Base-by-base conservation (phyloP, 2,329 filamentous ascomycete genomes). In the Akanthomyces muscarius region DNA sequence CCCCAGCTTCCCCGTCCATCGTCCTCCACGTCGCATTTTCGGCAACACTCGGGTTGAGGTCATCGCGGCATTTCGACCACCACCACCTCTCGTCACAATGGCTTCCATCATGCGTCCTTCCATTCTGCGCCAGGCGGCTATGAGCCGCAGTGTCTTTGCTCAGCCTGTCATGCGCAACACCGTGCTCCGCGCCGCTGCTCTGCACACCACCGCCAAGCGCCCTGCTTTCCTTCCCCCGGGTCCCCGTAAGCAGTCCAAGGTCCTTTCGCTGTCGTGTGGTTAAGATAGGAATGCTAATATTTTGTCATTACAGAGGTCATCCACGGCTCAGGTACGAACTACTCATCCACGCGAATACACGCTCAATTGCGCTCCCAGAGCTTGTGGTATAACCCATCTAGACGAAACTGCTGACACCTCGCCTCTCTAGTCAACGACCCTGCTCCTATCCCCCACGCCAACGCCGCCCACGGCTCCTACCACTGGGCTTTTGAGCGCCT, bases 401-500 rank as follows among this genome's bases (percentile, higher is more conserved):
- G 21, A 18, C n/a, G 16, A 7, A 50, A 51, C 48, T 57, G n/a
- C 61, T 56, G 33, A 59, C 33, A 67, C 62, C 28, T 54, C 23
- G 51, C 33, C 38, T 50, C 45, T 42, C 18, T 41, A 89, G 92
- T 93, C 74, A 99, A 99, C 80, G 93, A 98, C 73, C 86, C 95
- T 62, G 90, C 86, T 38, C 86, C 86, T 45, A 78, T 97, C 28
- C 93, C 92, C 52, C 74, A 85, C 25, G 79, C 91, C 60, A 86
- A 84, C 69, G 87, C 94, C 48, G 81, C 87, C 62, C 91, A 99
- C 80, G 95, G 95, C 71, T 96, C 90, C 77, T 99, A 98, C 83
- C 95, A 99, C 85, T 99, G 95, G 95, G 91, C 90, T 65, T 97
- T 97, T 73, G 95, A 99, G 83, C 92, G 91, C 73, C 75, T 92